phyloP scores from a whole-genome alignment of 345 rosid species.

The Populus davidiana region DNA sequence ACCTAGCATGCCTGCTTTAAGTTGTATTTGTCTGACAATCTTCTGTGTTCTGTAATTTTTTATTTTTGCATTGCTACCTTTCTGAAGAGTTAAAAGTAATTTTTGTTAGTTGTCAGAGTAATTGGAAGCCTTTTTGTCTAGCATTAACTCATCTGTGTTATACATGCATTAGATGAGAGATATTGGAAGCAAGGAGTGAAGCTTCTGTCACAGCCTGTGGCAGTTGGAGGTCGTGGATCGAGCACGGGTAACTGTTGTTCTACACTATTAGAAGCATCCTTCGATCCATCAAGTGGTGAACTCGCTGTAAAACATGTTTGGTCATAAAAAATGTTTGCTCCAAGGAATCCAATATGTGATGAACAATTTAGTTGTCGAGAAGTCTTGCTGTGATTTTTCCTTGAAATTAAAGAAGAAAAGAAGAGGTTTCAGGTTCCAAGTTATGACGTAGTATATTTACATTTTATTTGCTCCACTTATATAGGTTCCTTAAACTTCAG shows the following conservation, averaged over 20 bases:
- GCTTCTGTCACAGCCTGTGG: constrained; percentile 60
- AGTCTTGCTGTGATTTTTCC: too few species aligned
- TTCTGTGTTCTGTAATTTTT: neutral
- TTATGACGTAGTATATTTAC: too few species aligned
- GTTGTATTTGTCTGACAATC: neutral
- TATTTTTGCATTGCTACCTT: neutral
- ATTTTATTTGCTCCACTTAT: too few species aligned
- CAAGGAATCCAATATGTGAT: too few species aligned
- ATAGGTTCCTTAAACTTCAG: too few species aligned
- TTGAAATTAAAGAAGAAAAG: too few species aligned
- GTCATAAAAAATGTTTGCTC: neutral
- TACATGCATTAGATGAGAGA: constrained; percentile 46
- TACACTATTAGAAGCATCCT: constrained; percentile 51
- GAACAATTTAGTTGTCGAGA: too few species aligned
- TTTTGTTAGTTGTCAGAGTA: neutral
- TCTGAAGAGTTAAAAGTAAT: too few species aligned
- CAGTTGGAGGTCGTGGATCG: constrained; percentile 31
- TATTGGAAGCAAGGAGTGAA: constrained; percentile 92
- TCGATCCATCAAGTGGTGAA: constrained; percentile 62
- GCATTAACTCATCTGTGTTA: neutral
- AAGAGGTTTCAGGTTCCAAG: too few species aligned
- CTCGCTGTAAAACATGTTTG: constrained; percentile 41
- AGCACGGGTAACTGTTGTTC: constrained; percentile 23
- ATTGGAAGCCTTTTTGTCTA: neutral
- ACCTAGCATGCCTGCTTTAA: neutral